Evolutionary conservation across 1,284 basidiomycete species (phyloP).

Genomic region (Melampsora larici-populina): DNA sequence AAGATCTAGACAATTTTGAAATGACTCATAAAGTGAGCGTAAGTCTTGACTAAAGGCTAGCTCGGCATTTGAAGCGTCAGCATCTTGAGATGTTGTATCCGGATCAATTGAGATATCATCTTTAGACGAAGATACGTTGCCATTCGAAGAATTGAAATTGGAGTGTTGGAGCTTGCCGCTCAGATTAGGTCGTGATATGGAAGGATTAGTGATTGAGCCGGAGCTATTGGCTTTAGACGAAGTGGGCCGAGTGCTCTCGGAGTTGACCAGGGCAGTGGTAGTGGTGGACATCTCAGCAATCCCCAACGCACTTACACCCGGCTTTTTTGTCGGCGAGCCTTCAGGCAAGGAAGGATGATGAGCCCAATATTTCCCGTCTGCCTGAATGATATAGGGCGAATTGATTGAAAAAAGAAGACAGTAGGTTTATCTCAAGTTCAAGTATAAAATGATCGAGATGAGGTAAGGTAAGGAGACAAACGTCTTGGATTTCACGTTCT

Average conservation of each 20-base stretch:
- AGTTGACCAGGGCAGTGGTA: conserved; percentile 8
- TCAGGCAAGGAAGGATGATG: conserved; percentile 14
- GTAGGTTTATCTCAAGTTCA: neutral
- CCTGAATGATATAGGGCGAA: neutral
- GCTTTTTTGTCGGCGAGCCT: neutral
- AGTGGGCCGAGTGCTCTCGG: neutral
- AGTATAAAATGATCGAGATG: neutral
- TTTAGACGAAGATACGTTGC: neutral
- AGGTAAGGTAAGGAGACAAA: neutral
- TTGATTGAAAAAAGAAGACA: conserved; percentile 11
- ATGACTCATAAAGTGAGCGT: conserved; percentile 55
- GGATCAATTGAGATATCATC: neutral
- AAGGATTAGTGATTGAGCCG: neutral
- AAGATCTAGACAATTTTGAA: conserved; percentile 76
- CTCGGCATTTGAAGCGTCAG: conserved; percentile 18
- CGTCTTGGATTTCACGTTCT: conserved; percentile 37
- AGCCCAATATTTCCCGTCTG: conserved; percentile 42
- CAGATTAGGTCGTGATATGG: neutral
- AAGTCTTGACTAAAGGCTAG: conserved; percentile 49
- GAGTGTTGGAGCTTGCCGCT: neutral
- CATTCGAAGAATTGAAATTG: neutral
- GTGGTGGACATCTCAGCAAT: conserved; percentile 4
- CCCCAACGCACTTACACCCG: neutral
- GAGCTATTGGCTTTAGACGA: neutral
- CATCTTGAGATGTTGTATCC: neutral